Base-by-base conservation (phyloP, 2,329 filamentous ascomycete genomes). In the Arachnomyces sp. region DNA sequence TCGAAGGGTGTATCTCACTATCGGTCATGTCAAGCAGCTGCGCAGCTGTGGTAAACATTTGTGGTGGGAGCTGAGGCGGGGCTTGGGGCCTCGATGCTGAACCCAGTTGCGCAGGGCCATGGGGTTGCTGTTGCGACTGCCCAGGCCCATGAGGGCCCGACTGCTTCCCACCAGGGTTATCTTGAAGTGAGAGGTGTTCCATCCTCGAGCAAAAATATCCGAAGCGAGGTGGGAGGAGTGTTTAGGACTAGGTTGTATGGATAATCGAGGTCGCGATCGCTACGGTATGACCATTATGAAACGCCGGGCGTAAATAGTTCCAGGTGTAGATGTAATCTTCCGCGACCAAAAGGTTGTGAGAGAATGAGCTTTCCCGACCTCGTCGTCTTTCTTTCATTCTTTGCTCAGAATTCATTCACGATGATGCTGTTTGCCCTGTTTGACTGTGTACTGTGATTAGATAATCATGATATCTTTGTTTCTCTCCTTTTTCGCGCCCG, bases 1-100 rank as follows among this genome's bases (percentile, higher is more conserved):
- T 14, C 13, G 3, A 28, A 32, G 20, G 31, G 13, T 13, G 30
- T 31, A n/a, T 55, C 84, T 71, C 79, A 96, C 90, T 98, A 70
- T 98, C 92, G 54, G 92, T 96, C 56, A 98, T 74, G 62, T 98
- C 92, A 43, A 98, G 72, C 43, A 98, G 72, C 70, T 96, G 92
- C 40, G 92, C 89, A 25, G 92, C 92, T 25, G 92, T 98, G 13
- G 92, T 94, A 68, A 98, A 98, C 83, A 96, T 95, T 71, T 98
- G 90, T 44, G 89, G 89, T 11, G 68, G 68, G 41, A 72, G 56
- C 50, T 72, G 68, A 15, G 68, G 67, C 12, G 65, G 61, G 3
- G 66, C 67, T 34, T 63, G 59, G 14, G 52, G 49, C 17, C 18
- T 13, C n/a, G n/a, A n/a, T 18, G n/a, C 14, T 36, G 14, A 7